A percentile compares a stretch with the other conserved stretches of the same genome.
phyloP scores from a whole-genome alignment of 495 filamentous ascomycete species.

The Penicillium verhagenii region DNA sequence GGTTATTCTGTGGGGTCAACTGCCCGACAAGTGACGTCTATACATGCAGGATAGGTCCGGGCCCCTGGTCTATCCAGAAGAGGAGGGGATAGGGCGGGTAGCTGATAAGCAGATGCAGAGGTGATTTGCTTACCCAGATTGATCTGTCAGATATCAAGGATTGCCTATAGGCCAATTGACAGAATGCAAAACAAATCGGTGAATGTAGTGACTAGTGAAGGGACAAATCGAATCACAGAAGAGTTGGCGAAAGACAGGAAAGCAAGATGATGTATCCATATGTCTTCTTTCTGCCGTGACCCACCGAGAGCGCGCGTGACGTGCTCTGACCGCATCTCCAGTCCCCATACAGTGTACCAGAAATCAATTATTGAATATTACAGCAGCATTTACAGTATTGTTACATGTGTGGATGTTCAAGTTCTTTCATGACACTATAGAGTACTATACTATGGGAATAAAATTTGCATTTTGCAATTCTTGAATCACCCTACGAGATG shows the following conservation, averaged over 20 bases:
- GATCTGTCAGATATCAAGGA: conserved; percentile 3
- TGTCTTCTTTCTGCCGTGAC: conserved; percentile 43
- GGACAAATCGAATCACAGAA: conserved; percentile 10
- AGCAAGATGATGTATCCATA: conserved; percentile 45
- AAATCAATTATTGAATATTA: too few relatives aligned
- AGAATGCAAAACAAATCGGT: conserved; percentile 3
- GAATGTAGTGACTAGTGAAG: conserved; percentile 7
- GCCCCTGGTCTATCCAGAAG: not conserved
- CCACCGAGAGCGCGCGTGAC: conserved; percentile 45
- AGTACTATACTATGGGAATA: too few relatives aligned
- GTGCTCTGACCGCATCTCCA: conserved; percentile 37
- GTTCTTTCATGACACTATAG: not conserved
- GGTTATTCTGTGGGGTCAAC: not conserved
- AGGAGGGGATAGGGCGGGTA: conserved; percentile 4
- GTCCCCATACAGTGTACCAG: too few relatives aligned
- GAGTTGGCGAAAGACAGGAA: conserved; percentile 26
- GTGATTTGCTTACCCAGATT: conserved; percentile 28
- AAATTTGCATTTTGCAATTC: too few relatives aligned
- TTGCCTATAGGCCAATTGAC: conserved; percentile 11
- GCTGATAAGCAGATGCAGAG: conserved; percentile 20
- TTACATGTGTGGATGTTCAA: not conserved
- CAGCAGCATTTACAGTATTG: not conserved
- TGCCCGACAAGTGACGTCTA: conserved; percentile 13
- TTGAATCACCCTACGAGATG: not conserved
- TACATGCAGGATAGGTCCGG: conserved; percentile 11